Evolutionary conservation across 1,139 yeast genomes (phyloP).

Genomic region (Candida buenavistaensis): DNA sequence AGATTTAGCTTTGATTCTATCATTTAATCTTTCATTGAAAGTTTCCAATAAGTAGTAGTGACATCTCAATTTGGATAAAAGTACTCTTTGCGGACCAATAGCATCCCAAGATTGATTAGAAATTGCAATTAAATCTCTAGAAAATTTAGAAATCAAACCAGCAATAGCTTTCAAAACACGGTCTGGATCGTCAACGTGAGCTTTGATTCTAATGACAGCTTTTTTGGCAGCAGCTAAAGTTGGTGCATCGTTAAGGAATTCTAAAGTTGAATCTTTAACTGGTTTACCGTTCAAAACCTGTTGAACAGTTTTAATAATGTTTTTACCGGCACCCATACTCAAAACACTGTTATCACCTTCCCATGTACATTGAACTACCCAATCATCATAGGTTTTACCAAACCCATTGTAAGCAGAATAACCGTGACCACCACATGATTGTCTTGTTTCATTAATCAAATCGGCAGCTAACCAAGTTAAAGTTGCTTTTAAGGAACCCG

Average conservation of each 20-base stretch:
- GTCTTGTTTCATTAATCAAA: conserved; percentile 85
- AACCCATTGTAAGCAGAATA: conserved; percentile 88
- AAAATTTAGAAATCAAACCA: conserved; percentile 12
- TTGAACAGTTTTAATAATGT: conserved; percentile 58
- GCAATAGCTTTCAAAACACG: conserved; percentile 18
- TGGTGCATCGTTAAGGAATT: conserved; percentile 17
- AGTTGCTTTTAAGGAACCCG: conserved; percentile 88
- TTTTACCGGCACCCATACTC: conserved; percentile 81
- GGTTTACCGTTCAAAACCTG: conserved; percentile 19
- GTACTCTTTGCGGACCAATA: conserved; percentile 58
- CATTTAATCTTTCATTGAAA: conserved; percentile 27
- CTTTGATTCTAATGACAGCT: conserved; percentile 15
- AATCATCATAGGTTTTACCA: conserved; percentile 85
- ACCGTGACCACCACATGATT: conserved; percentile 98
- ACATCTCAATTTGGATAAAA: conserved; percentile 56
- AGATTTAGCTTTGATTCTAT: conserved; percentile 14
- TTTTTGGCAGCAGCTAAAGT: conserved; percentile 14
- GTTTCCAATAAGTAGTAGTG: conserved; percentile 38
- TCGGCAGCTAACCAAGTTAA: conserved; percentile 84
- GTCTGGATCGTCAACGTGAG: conserved; percentile 15
- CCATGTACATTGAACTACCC: conserved; percentile 98
- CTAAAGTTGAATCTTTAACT: conserved; percentile 15
- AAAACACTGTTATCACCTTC: conserved; percentile 93
- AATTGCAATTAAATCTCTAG: conserved; percentile 15
- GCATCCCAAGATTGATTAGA: conserved; percentile 17